Conservation (phyloP, 2,329 filamentous ascomycete species). For the Epichloe gansuensis region DNA sequence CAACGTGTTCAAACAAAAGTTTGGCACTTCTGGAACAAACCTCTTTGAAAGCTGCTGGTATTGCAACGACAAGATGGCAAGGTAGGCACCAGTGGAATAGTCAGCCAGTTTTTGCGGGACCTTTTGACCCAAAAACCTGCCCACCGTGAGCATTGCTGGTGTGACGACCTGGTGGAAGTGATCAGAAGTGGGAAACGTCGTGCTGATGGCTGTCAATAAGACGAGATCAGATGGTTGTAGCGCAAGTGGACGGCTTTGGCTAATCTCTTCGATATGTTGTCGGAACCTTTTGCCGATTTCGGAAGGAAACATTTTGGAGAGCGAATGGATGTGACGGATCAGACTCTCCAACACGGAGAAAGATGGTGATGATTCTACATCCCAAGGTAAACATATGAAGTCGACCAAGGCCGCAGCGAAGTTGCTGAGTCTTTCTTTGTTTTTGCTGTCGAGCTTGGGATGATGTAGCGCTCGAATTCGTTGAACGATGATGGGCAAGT, state of each 20-base stretch:
- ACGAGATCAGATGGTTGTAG: slow-evolving; percentile 60
- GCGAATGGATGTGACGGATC: slow-evolving; percentile 81
- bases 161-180: slow-evolving; percentile 95
- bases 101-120: slow-evolving; percentile 52
- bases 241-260: slow-evolving; percentile 32
- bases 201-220: slow-evolving; percentile 69
- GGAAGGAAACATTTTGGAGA: slow-evolving; percentile 73
- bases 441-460: slow-evolving; percentile 68
- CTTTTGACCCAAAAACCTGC: slow-evolving; percentile 69
- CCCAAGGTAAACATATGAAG: slow-evolving; percentile 39
- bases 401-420: slow-evolving; percentile 57
- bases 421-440: slow-evolving; percentile 66
- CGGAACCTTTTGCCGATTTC: slow-evolving; percentile 70
- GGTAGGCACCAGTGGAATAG: slow-evolving; percentile 60
- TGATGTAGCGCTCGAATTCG: slow-evolving; percentile 88
- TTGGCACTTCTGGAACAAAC: slow-evolving; percentile 79
- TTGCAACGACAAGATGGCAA: slow-evolving; percentile 66
- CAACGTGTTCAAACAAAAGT: slow-evolving; percentile 66
- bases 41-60: slow-evolving; percentile 77
- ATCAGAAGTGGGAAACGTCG: slow-evolving; percentile 87
- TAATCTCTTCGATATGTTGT: slow-evolving; percentile 50
- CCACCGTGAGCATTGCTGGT: slow-evolving; percentile 75
- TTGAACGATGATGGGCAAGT: slow-evolving; percentile 69
- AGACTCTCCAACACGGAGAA: slow-evolving; percentile 65
- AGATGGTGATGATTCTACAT: slow-evolving; percentile 32